Conservation (phyloP, 768 basidiomycete genomes). For the Rhodosporidiobolus odoratus region DNA sequence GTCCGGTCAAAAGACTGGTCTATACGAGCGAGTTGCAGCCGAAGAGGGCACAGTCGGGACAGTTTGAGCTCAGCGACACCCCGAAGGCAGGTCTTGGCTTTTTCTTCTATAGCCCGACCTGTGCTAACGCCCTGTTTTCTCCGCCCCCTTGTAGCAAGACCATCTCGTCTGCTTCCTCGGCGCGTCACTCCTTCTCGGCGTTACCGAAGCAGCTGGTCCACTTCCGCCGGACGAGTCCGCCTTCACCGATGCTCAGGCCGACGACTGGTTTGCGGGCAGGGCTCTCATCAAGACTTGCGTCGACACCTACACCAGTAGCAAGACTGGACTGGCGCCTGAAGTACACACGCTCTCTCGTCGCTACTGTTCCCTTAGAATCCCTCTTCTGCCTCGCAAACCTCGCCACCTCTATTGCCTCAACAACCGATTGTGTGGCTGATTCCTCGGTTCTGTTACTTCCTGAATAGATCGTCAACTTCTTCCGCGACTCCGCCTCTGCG, state of each 20-base stretch:
- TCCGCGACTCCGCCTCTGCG: constrained; percentile 45
- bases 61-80: constrained; percentile 21
- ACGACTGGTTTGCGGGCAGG: constrained; percentile 76
- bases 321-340: constrained; percentile 41
- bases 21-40: constrained; percentile 81
- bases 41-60: constrained; percentile 46
- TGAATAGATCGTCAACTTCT: constrained; percentile 76
- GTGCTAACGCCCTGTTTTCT: not conserved
- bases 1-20: constrained; percentile 55
- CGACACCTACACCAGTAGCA: constrained; percentile 52
- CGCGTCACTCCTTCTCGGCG: constrained; percentile 84
- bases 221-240: constrained; percentile 15
- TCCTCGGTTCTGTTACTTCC: too few species aligned
- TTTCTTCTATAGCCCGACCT: not conserved
- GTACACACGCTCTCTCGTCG: not conserved
- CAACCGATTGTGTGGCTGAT: too few species aligned
- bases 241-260: constrained; percentile 57
- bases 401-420: not conserved
- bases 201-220: constrained; percentile 50
- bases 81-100: not conserved
- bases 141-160: constrained; percentile 61
- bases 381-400: not conserved
- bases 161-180: constrained; percentile 93
- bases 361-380: not conserved
- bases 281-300: constrained; percentile 84